Percentiles rank a stretch among this genome's conserved stretches.
Conservation (phyloP, 495 filamentous ascomycete genomes). For the Penicillium daleae region DNA sequence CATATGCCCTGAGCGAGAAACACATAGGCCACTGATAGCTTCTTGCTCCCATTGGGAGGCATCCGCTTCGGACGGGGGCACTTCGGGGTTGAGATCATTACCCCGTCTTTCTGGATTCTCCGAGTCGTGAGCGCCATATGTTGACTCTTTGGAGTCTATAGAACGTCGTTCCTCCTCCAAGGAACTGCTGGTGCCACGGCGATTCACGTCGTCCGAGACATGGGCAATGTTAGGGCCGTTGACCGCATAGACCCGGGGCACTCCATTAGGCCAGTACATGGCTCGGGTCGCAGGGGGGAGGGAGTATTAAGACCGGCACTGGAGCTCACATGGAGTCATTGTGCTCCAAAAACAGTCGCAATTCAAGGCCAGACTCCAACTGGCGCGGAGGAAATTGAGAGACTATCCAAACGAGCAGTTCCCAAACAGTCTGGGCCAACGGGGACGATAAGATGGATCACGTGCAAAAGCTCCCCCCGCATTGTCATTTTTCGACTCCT, state of each 20-base stretch:
- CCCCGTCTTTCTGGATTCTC: slow-evolving; percentile 12
- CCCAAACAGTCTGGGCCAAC: slow-evolving; percentile 21
- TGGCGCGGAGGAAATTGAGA: slow-evolving; percentile 6
- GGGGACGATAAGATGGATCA: slow-evolving; percentile 35
- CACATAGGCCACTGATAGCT: slow-evolving; percentile 72
- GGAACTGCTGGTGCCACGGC: slow-evolving; percentile 9
- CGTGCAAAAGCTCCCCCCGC: slow-evolving; percentile 36
- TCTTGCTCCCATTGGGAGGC: slow-evolving; percentile 52
- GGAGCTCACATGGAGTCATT: slow-evolving; percentile 50
- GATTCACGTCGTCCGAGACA: slow-evolving; percentile 44
- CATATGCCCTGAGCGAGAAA: slow-evolving; percentile 80
- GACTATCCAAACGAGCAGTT: neutral
- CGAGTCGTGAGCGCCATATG: slow-evolving; percentile 12
- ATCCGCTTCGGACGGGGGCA: slow-evolving; percentile 23
- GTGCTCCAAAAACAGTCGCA: slow-evolving; percentile 19
- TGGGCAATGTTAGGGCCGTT: slow-evolving; percentile 54
- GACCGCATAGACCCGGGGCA: slow-evolving; percentile 85
- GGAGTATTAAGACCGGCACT: slow-evolving; percentile 30
- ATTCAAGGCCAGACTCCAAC: slow-evolving; percentile 4
- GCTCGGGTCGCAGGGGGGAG: slow-evolving; percentile 40
- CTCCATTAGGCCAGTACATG: slow-evolving; percentile 98
- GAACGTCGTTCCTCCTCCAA: slow-evolving; percentile 7
- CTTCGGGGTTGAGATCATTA: slow-evolving; percentile 15
- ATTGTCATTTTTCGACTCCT: slow-evolving; percentile 28
- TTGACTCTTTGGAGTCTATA: slow-evolving; percentile 8